A percentile compares a stretch with the other conserved stretches of the same genome.
Conservation (phyloP, 257 asterid species). For the Rhazya stricta region DNA sequence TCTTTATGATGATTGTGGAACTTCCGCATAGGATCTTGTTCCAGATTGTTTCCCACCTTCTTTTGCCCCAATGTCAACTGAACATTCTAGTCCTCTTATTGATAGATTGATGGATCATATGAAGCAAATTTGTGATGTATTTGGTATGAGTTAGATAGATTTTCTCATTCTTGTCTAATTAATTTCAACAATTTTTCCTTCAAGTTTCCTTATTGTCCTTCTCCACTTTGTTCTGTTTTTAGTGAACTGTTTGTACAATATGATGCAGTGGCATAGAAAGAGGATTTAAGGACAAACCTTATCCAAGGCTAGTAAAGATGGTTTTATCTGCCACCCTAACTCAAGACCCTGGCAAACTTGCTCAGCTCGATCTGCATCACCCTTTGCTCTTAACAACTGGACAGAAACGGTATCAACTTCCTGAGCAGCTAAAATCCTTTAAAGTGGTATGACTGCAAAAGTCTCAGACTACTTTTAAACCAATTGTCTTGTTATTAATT, state of each 20-base stretch:
- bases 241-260: slow-evolving; percentile 1
- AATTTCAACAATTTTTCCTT: background rate
- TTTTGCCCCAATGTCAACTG: background rate
- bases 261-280: slow-evolving; percentile 70
- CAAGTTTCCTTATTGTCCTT: background rate
- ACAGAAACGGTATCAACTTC: slow-evolving; percentile 66
- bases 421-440: slow-evolving; percentile 65
- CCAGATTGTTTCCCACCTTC: background rate
- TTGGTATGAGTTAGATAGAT: background rate
- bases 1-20: background rate
- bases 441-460: slow-evolving; percentile 56
- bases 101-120: background rate
- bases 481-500: background rate
- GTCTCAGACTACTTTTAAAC: background rate
- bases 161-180: background rate
- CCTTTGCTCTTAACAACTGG: slow-evolving; percentile 82
- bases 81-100: background rate
- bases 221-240: background rate
- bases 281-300: slow-evolving; percentile 65
- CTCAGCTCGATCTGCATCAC: slow-evolving; percentile 81
- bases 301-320: slow-evolving; percentile 82
- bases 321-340: slow-evolving; percentile 90
- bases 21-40: background rate
- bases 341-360: slow-evolving; percentile 91
- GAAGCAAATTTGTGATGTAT: background rate